A percentile compares a stretch with the other conserved stretches of the same genome.
Conservation (phyloP, 805 yeast genomes). For the Saccharomycopsis javanensis region DNA sequence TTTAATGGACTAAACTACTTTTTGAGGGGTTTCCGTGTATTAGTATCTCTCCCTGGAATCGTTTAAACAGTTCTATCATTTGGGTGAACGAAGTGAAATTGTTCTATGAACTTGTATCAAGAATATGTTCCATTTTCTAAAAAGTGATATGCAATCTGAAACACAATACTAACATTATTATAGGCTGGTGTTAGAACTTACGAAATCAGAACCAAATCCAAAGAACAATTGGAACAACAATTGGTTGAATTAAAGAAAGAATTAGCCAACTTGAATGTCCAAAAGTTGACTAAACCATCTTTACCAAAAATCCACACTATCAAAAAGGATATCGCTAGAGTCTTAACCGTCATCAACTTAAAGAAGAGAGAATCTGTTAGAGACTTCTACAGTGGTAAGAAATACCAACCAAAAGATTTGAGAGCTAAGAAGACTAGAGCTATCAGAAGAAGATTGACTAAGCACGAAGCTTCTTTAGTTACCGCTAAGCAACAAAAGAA, state of each 20-base stretch:
- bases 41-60: too few species aligned
- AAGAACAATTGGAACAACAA: constrained; percentile 91
- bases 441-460: constrained; percentile 92
- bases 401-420: constrained; percentile 95
- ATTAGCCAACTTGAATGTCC: constrained; percentile 92
- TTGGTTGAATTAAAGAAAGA: constrained; percentile 94
- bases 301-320: constrained; percentile 94
- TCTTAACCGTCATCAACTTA: constrained; percentile 92
- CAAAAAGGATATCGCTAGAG: constrained; percentile 98
- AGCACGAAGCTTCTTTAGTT: constrained; percentile 68
- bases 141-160: neutral
- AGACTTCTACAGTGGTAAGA: constrained; percentile 91
- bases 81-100: too few species aligned
- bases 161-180: constrained; percentile 13
- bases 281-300: constrained; percentile 85
- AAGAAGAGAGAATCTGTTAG: constrained; percentile 93
- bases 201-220: constrained; percentile 95
- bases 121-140: too few species aligned
- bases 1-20: too few species aligned
- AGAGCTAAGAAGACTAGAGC: constrained; percentile 99
- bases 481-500: constrained; percentile 90
- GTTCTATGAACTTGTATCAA: too few species aligned
- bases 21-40: too few species aligned
- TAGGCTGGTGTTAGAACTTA: constrained; percentile 88
- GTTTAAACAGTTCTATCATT: too few species aligned